Conservation (phyloP, 1,284 basidiomycete species). For the Boletus mariae region DNA sequence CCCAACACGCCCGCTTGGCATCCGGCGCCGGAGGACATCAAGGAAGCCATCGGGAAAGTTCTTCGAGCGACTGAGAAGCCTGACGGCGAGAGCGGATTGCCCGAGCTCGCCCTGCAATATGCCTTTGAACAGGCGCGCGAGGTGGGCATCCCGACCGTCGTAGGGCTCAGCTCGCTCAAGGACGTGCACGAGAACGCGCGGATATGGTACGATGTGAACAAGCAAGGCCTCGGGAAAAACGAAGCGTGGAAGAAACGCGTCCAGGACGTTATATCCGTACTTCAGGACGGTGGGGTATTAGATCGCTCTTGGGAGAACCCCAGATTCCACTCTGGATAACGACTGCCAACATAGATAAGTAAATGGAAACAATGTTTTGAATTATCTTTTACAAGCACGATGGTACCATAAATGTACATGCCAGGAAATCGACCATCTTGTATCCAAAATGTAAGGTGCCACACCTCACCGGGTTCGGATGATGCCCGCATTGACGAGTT, state of each 20-base stretch:
- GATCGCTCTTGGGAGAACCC: conserved; percentile 69
- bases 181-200: conserved; percentile 75
- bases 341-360: not conserved
- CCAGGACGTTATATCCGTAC: conserved; percentile 43
- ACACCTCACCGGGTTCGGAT: conserved; percentile 66
- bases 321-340: conserved; percentile 11
- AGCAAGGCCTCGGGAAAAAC: conserved; percentile 31
- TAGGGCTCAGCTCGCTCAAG: conserved; percentile 65
- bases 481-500: conserved; percentile 91
- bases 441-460: conserved; percentile 2
- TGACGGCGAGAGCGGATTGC: conserved; percentile 39
- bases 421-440: conserved; percentile 12
- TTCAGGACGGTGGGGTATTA: conserved; percentile 46
- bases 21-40: conserved; percentile 63
- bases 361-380: conserved; percentile 1
- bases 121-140: conserved; percentile 52
- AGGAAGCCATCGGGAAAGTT: conserved; percentile 36
- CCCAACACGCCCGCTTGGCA: conserved; percentile 78
- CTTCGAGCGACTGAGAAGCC: conserved; percentile 15
- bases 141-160: conserved; percentile 63
- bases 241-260: conserved; percentile 49
- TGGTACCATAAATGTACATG: conserved; percentile 22
- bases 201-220: conserved; percentile 61
- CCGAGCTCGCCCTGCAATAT: conserved; percentile 72
- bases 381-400: conserved; percentile 26